Base-by-base conservation (phyloP, 306 rosid genomes). In the Pyrus bretschneideri region DNA sequence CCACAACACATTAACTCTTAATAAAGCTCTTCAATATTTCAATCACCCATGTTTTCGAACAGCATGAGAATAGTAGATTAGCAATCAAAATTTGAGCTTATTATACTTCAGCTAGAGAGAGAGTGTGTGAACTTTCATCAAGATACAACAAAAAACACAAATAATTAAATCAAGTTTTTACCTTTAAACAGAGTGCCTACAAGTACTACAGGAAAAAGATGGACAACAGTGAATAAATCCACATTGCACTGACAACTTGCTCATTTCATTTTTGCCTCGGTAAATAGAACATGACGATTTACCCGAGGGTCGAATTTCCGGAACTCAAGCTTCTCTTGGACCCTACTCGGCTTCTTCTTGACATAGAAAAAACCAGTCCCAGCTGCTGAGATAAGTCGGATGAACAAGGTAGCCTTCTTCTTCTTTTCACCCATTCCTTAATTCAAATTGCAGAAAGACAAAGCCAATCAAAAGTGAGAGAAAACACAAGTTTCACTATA, bases 251-350 rank as follows among this genome's bases (percentile, higher is more conserved):
- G 45, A 23, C 58, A 71, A 7, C 8, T 31, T 40, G 21, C 67
- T 92, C 88, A 94, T 88, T 94, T 94, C 96, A 92, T 92, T 79
- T 94, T 94, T 44, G 97, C 98, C 80, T 94, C 98, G 10, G 97
- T 92, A 61, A 94, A 94, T 9, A 92, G 82, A 83, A 94, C 98
- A 74, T 92, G 98, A 22, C 91, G 95, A 70, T 90, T 94, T 22
- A 90, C 98, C 72, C 95, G 80, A 7, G 98, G 97, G 71, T 94
- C 97, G 58, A 74, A 94, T 76, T 94, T 94, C 15, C 93, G 86
- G 67, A 94, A 92, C 86, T 94, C 96, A 17, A 94, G 98, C 87
- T 92, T 92, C 85, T 91, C 98, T 10, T 87, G 84, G 35, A 90
- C 73, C 79, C 80, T 88, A 27, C 96, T 86, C 18, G 98, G 97